Conservation (phyloP, 371 early-diverging fungal genomes). For the Syncephalastrum contaminatum region DNA sequence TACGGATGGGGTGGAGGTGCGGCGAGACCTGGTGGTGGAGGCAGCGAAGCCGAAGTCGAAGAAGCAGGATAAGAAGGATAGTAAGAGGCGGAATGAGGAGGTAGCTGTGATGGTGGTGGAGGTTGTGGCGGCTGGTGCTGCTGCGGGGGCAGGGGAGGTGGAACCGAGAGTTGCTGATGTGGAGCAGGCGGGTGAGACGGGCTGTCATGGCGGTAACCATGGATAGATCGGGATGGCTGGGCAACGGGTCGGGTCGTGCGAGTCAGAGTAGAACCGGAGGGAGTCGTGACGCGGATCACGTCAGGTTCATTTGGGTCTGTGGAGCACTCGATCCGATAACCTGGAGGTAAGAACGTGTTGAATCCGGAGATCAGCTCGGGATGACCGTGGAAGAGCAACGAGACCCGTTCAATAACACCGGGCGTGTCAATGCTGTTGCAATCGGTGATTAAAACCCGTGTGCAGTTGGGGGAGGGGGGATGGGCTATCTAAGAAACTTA, state of each 20-base stretch:
- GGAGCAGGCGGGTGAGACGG: not conserved
- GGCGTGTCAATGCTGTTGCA: constrained; percentile 89
- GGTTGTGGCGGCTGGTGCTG: constrained; percentile 13
- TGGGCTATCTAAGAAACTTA: constrained; percentile 34
- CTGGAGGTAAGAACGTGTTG: constrained; percentile 99
- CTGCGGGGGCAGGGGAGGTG: constrained; percentile 9
- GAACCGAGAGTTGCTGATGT: not conserved
- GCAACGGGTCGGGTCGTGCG: constrained; percentile 14
- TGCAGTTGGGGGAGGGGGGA: not conserved
- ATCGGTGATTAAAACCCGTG: not conserved
- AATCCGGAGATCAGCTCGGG: constrained; percentile 95
- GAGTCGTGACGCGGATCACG: constrained; percentile 86
- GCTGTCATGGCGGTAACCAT: constrained; percentile 2
- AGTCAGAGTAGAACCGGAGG: constrained; percentile 72
- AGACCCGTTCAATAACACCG: constrained; percentile 97
- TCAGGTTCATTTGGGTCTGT: constrained; percentile 72
- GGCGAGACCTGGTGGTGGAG: constrained; percentile 8
- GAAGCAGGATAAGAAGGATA: not conserved
- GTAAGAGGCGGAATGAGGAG: constrained; percentile 3
- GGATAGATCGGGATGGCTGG: constrained; percentile 1
- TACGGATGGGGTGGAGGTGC: constrained; percentile 6
- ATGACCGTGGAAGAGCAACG: constrained; percentile 91
- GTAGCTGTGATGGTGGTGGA: constrained; percentile 7
- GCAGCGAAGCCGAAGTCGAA: constrained; percentile 1
- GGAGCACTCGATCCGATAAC: constrained; percentile 91